A percentile compares a stretch with the other conserved stretches of the same genome.
phyloP scores from a whole-genome alignment of 2,329 filamentous ascomycete genomes.

The Phialophora expanda region DNA sequence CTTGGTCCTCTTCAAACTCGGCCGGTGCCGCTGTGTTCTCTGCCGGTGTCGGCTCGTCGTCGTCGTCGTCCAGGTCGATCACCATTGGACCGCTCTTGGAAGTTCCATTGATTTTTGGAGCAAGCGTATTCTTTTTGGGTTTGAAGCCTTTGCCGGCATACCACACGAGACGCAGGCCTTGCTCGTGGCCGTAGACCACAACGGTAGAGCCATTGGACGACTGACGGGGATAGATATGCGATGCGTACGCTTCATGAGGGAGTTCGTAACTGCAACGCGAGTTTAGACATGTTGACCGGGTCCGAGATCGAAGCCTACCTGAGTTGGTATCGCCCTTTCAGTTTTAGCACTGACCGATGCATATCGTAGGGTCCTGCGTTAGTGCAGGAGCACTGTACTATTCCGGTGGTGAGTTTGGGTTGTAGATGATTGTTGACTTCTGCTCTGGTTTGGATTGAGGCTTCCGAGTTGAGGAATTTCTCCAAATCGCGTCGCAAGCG shows the following conservation, averaged over 20 bases:
- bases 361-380: constrained; percentile 31
- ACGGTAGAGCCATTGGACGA: constrained; percentile 67
- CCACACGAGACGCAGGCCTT: constrained; percentile 65
- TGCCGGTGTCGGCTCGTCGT: constrained; percentile 54
- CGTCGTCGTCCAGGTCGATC: constrained; percentile 61
- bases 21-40: constrained; percentile 39
- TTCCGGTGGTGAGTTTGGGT: background rate
- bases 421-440: background rate
- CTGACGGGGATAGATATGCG: constrained; percentile 63
- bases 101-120: constrained; percentile 49
- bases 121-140: constrained; percentile 40
- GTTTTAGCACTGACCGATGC: constrained; percentile 47
- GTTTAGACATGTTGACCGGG: background rate
- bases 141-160: constrained; percentile 61
- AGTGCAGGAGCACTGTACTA: background rate
- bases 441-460: background rate
- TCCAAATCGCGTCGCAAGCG: constrained; percentile 32
- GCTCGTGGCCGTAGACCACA: constrained; percentile 64
- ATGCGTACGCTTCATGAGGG: constrained; percentile 61
- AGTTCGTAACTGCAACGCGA: constrained; percentile 61
- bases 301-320: constrained; percentile 43
- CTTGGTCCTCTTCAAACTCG: constrained; percentile 61
- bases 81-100: constrained; percentile 56
- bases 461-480: constrained; percentile 10
- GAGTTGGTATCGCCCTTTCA: constrained; percentile 50